phyloP scores from a whole-genome alignment of 2,329 filamentous ascomycete species.

The Hyphodiscus sp. region DNA sequence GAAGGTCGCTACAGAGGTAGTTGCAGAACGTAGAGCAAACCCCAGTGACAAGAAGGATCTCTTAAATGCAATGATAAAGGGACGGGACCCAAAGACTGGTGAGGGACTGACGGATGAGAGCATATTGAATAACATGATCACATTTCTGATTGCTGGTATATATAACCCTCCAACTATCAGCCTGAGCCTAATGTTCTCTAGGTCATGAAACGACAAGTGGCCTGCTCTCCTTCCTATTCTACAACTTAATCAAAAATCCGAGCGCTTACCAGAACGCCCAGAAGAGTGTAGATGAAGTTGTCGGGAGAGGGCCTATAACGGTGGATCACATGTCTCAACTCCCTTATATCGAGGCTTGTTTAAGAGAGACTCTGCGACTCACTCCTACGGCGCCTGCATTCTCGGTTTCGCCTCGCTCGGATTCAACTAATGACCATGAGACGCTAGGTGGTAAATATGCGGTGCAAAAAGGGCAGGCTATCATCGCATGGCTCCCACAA shows the following conservation, averaged over 20 bases:
- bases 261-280: slow-evolving; percentile 40
- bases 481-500: slow-evolving; percentile 44
- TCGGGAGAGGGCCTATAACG: slow-evolving; percentile 38
- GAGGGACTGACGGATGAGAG: slow-evolving; percentile 54
- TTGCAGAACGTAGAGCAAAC: slow-evolving; percentile 50
- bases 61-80: slow-evolving; percentile 62
- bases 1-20: slow-evolving; percentile 50
- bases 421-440: slow-evolving; percentile 31
- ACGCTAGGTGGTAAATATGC: slow-evolving; percentile 33
- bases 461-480: slow-evolving; percentile 42
- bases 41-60: slow-evolving; percentile 58
- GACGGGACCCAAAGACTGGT: slow-evolving; percentile 60
- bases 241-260: slow-evolving; percentile 46
- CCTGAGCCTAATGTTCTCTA: slow-evolving; percentile 37
- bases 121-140: slow-evolving; percentile 66
- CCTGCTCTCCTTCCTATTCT: slow-evolving; percentile 43
- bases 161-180: slow-evolving; percentile 25
- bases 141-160: slow-evolving; percentile 57
- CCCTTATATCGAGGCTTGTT: slow-evolving; percentile 57
- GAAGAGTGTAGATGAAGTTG: slow-evolving; percentile 47
- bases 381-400: slow-evolving; percentile 54
- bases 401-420: slow-evolving; percentile 37
- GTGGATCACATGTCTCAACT: slow-evolving; percentile 46
- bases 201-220: slow-evolving; percentile 63
- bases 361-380: slow-evolving; percentile 62